Conservation (phyloP, 139 green algal genomes). For the Ulvella scutata region DNA sequence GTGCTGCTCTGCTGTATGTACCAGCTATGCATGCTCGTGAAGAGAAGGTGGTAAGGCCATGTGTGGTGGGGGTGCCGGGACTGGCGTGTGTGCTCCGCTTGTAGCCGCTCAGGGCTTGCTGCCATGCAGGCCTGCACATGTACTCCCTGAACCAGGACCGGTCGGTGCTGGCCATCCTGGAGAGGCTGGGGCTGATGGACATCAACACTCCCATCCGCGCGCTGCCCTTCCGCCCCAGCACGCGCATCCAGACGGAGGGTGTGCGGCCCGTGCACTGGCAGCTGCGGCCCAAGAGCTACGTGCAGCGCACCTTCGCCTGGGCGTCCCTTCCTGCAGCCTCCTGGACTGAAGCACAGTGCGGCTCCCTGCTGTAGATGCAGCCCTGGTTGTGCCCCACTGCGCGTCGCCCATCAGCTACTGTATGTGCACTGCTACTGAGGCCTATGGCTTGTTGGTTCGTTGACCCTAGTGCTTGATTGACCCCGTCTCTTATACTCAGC, state of each 20-base stretch:
- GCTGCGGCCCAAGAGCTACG: constrained; percentile 58
- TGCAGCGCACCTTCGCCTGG: constrained; percentile 56
- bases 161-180: constrained; percentile 60
- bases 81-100: no score
- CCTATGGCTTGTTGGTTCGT: no score
- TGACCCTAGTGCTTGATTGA: no score
- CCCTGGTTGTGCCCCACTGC: no score
- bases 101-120: neutral
- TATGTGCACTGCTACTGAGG: no score
- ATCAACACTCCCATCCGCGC: neutral
- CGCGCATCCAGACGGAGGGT: constrained; percentile 22
- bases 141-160: constrained; percentile 92
- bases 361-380: no score
- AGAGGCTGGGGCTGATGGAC: constrained; percentile 52
- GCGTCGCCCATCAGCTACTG: no score
- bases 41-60: no score
- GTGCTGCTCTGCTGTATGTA: no score
- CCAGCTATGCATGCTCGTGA: neutral
- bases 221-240: neutral
- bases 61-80: no score
- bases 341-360: neutral
- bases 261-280: constrained; percentile 75
- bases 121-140: constrained; percentile 71
- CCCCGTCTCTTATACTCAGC: no score
- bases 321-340: constrained; percentile 28